phyloP scores from a whole-genome alignment of 2,329 filamentous ascomycete genomes.

The Microdochium nivale region DNA sequence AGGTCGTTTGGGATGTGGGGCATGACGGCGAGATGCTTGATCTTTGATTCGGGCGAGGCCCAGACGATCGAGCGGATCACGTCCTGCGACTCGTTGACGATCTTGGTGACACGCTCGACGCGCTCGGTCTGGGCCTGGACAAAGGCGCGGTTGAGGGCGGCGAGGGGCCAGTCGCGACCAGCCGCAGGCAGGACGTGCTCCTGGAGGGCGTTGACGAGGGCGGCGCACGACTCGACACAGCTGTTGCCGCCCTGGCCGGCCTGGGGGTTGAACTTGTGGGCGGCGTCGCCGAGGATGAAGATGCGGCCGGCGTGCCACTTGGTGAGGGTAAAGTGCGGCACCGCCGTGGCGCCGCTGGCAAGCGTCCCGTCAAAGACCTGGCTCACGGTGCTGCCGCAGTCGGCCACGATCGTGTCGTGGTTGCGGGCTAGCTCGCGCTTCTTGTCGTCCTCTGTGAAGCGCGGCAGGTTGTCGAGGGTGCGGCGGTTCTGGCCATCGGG shows the following conservation, averaged over 20 bases:
- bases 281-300: conserved; percentile 25
- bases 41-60: neutral
- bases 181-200: neutral
- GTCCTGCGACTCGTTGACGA: neutral
- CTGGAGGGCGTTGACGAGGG: conserved; percentile 15
- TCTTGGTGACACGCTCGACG: neutral
- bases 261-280: conserved; percentile 25
- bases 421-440: neutral
- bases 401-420: neutral
- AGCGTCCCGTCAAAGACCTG: conserved; percentile 18
- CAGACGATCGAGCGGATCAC: neutral
- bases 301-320: conserved; percentile 20
- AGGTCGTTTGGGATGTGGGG: neutral
- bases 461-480: neutral
- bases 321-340: conserved; percentile 14
- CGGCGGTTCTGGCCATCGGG: neutral
- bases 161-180: neutral
- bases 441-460: neutral
- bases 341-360: conserved; percentile 8
- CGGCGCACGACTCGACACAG: conserved; percentile 23
- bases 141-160: neutral
- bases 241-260: conserved; percentile 24
- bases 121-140: neutral
- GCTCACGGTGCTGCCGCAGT: neutral
- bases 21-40: neutral